A percentile compares a stretch with the other conserved stretches of the same genome.
Evolutionary conservation across 345 rosid genomes (phyloP).

Genomic region (Syzygium jambos): DNA sequence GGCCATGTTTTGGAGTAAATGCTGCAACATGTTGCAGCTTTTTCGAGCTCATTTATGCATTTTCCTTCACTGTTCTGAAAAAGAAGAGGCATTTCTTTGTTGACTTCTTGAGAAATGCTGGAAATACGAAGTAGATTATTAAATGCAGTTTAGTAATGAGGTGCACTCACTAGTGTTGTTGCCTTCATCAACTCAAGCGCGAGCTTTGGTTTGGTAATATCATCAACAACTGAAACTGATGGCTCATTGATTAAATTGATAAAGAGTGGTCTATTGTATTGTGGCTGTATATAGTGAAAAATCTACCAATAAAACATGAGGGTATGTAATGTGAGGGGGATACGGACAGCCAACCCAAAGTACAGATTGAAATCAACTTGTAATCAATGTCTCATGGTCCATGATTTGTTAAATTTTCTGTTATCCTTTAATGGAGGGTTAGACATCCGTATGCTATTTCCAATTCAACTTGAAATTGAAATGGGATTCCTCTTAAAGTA

Average conservation of each 20-base stretch:
- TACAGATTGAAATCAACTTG: background rate
- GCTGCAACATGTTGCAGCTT: background rate
- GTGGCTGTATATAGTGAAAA: background rate
- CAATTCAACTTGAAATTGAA: background rate
- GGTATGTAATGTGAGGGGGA: background rate
- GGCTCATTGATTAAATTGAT: background rate
- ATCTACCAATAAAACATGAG: background rate
- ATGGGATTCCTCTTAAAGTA: background rate
- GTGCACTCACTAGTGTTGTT: background rate
- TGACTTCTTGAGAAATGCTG: background rate
- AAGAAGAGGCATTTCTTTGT: background rate
- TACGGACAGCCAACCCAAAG: background rate
- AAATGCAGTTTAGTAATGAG: background rate
- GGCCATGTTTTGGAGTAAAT: background rate
- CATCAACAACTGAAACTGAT: background rate
- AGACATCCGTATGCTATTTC: background rate
- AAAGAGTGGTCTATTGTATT: background rate
- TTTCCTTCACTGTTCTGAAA: background rate
- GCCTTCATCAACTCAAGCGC: background rate
- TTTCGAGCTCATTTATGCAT: background rate
- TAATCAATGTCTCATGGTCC: background rate
- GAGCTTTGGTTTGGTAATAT: background rate
- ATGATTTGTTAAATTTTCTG: background rate
- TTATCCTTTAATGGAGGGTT: background rate
- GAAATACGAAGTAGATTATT: background rate